A percentile compares a stretch with the other conserved stretches of the same genome.
Conservation (phyloP, 768 basidiomycete genomes). For the Crassisporium funariophilum region DNA sequence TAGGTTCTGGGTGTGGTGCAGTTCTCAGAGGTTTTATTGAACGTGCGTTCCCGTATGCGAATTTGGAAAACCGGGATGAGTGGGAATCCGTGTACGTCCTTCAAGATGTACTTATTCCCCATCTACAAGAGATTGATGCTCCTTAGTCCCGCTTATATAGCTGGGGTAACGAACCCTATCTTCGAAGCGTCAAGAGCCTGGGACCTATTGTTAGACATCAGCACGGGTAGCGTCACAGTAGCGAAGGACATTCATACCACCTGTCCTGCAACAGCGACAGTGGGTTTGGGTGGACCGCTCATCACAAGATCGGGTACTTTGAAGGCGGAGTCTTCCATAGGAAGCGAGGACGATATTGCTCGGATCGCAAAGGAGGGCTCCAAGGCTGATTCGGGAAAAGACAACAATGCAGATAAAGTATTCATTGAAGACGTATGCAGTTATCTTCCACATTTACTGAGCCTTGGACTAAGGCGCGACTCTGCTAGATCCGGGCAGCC, state of each 20-base stretch:
- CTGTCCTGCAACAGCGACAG: slow-evolving; percentile 49
- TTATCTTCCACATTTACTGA: not conserved
- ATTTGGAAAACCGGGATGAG: slow-evolving; percentile 84
- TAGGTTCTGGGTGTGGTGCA: slow-evolving; percentile 88
- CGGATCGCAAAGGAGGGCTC: slow-evolving; percentile 58
- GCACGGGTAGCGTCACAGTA: slow-evolving; percentile 82
- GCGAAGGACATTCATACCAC: slow-evolving; percentile 78
- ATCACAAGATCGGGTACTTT: slow-evolving; percentile 61
- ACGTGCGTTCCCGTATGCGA: slow-evolving; percentile 94
- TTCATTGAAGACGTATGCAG: slow-evolving; percentile 91
- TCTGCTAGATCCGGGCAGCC: slow-evolving; percentile 73
- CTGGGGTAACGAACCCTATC: slow-evolving; percentile 96
- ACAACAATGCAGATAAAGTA: slow-evolving; percentile 70
- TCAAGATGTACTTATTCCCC: not conserved
- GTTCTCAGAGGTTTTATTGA: slow-evolving; percentile 86
- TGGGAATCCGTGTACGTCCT: slow-evolving; percentile 82
- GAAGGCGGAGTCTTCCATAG: slow-evolving; percentile 62
- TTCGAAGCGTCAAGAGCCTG: slow-evolving; percentile 86
- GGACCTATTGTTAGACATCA: slow-evolving; percentile 94
- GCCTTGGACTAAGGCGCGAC: not conserved
- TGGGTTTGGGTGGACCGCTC: slow-evolving; percentile 43
- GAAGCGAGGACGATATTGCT: slow-evolving; percentile 73
- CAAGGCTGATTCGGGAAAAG: slow-evolving; percentile 60
- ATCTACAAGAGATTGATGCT: slow-evolving; percentile 3
- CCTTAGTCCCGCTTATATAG: slow-evolving; percentile 85